Evolutionary conservation across 306 rosid genomes (phyloP).

Genomic region (Quillaja saponaria): DNA sequence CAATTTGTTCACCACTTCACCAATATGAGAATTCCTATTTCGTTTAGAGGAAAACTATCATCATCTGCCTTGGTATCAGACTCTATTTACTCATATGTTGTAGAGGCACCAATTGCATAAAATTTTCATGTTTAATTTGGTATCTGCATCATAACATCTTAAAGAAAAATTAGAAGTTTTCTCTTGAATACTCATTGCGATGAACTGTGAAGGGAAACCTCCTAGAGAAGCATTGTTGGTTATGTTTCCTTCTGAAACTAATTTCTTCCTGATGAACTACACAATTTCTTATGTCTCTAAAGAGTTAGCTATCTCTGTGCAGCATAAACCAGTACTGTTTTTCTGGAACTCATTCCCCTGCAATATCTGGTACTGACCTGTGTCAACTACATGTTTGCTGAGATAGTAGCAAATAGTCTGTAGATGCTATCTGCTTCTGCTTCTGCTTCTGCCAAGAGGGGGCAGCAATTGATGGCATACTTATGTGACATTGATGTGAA

Average conservation of each 20-base stretch:
- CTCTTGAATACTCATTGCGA: no score
- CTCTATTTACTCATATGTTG: no score
- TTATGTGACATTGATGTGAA: no score
- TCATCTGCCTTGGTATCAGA: no score
- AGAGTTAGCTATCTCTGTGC: constrained; percentile 21
- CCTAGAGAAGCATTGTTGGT: not conserved
- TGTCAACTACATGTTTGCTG: not conserved
- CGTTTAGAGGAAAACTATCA: not conserved
- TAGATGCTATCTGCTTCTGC: not conserved
- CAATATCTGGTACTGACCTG: not conserved
- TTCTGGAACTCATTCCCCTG: not conserved
- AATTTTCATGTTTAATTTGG: no score
- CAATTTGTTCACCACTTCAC: not conserved
- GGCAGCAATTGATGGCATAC: no score
- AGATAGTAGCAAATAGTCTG: constrained; percentile 1
- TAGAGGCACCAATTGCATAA: not conserved
- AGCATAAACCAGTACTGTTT: not conserved
- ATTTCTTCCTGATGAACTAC: constrained; percentile 1
- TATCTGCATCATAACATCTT: no score
- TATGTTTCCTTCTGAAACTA: not conserved
- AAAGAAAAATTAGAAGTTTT: no score
- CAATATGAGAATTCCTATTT: constrained; percentile 9
- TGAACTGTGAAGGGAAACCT: not conserved
- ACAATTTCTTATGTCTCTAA: not conserved
- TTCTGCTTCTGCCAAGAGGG: no score